A percentile compares a stretch with the other conserved stretches of the same genome.
These are phyloP conservation scores for Grigorovia yakushimaensis DNA, from an alignment of 805 yeast genomes.

Conservation along the genomic window DNA sequence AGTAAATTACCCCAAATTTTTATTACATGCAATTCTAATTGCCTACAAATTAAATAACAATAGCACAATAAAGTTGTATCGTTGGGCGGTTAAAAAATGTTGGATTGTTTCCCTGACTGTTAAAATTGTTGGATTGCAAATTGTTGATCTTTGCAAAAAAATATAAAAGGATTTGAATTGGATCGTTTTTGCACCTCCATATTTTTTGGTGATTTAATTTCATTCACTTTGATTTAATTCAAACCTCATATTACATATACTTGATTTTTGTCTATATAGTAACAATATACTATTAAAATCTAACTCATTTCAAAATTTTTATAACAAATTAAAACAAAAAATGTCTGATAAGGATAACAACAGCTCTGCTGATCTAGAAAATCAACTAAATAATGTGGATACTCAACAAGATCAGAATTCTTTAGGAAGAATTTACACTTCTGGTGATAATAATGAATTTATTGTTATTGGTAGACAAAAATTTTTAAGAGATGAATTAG, in stretches of 20 bases:
- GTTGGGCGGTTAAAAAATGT: neutral
- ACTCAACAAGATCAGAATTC: neutral
- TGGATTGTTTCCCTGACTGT: neutral
- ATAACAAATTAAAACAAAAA: neutral
- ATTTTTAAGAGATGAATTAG: constrained; percentile 51
- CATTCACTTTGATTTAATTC: too few relatives aligned
- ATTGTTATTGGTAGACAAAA: constrained; percentile 64
- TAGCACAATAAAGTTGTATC: neutral
- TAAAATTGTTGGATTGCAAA: neutral
- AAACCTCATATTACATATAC: too few relatives aligned
- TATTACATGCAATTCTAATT: too few relatives aligned
- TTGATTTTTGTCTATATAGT: too few relatives aligned
- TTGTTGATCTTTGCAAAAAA: neutral
- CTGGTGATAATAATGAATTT: constrained; percentile 48
- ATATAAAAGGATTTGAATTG: neutral
- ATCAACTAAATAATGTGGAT: neutral
- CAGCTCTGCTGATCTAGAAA: constrained; percentile 9
- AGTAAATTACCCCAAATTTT: neutral
- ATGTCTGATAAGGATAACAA: constrained; percentile 13
- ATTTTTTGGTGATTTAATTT: neutral
- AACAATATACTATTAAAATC: too few relatives aligned
- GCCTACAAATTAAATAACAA: neutral
- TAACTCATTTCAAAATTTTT: neutral
- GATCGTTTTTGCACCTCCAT: neutral
- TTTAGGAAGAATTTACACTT: constrained; percentile 24